Conservation (phyloP, 164 flowering plant genomes). For the Piper longum region DNA sequence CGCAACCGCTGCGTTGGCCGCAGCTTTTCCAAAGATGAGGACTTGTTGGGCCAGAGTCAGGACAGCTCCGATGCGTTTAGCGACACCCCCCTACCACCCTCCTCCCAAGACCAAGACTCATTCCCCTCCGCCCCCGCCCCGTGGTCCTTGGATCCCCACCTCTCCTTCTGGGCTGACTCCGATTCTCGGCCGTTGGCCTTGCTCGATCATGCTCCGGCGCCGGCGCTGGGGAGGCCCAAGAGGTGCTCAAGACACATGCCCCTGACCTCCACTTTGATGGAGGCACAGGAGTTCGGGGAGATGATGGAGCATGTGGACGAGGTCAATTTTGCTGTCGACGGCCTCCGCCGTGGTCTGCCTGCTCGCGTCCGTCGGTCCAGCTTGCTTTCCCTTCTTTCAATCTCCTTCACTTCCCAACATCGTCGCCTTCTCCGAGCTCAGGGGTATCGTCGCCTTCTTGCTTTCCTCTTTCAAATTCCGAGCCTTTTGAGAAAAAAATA, state of each 20-base stretch:
- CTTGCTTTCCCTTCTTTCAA: constrained; percentile 52
- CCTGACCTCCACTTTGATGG: constrained; percentile 69
- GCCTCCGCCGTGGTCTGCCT: constrained; percentile 57
- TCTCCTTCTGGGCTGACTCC: constrained; percentile 8
- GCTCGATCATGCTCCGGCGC: constrained; percentile 9
- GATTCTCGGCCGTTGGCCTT: constrained; percentile 9
- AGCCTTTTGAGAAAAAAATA: neutral
- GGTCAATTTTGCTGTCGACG: constrained; percentile 87
- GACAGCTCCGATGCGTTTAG: constrained; percentile 21
- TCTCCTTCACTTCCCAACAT: constrained; percentile 48
- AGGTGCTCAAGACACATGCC: constrained; percentile 6
- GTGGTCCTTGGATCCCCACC: constrained; percentile 38
- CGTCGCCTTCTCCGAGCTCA: constrained; percentile 64
- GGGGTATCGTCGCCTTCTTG: constrained; percentile 30
- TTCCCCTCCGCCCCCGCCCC: constrained; percentile 18
- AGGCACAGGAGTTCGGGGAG: constrained; percentile 89
- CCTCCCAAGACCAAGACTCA: constrained; percentile 47
- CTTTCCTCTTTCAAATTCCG: neutral
- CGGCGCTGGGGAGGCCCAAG: constrained; percentile 16
- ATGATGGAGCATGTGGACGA: constrained; percentile 97
- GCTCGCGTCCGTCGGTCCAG: constrained; percentile 59
- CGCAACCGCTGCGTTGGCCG: constrained; percentile 37
- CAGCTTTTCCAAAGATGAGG: constrained; percentile 20
- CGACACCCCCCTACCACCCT: constrained; percentile 2
- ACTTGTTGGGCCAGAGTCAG: constrained; percentile 24